phyloP scores from a whole-genome alignment of 2,329 filamentous ascomycete genomes.

The Aspergillus transmontanensis region DNA sequence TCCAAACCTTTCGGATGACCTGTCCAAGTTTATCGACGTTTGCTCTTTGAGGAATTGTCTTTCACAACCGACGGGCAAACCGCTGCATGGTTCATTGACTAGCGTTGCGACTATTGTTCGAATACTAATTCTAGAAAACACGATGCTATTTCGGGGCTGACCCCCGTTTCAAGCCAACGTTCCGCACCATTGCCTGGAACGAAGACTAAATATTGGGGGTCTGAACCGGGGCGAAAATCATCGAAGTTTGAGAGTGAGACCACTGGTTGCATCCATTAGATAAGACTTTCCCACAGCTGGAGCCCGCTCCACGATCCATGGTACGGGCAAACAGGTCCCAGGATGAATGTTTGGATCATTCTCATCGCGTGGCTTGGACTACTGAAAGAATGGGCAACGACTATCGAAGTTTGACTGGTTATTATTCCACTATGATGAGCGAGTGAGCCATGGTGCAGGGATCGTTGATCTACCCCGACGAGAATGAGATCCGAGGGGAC shows the following conservation, averaged over 20 bases:
- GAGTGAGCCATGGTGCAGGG: not conserved
- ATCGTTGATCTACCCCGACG: not conserved
- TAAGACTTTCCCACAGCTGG: not conserved
- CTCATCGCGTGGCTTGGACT: not conserved
- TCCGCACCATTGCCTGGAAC: not conserved
- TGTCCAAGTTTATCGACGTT: not conserved
- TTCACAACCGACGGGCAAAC: not conserved
- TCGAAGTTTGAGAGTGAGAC: not conserved
- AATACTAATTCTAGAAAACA: not conserved
- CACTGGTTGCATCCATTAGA: not conserved
- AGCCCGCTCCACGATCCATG: not conserved
- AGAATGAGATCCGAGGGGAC: not conserved
- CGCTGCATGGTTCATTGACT: not conserved
- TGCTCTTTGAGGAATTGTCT: not conserved
- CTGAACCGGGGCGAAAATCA: not conserved
- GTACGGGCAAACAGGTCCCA: not conserved
- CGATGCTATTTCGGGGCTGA: not conserved
- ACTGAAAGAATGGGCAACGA: not conserved
- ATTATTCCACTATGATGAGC: not conserved
- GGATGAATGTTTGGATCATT: not conserved
- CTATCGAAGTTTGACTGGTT: not conserved
- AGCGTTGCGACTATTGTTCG: not conserved
- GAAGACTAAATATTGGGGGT: not conserved
- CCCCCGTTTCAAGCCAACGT: not conserved
- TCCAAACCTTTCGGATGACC: not conserved